A percentile compares a stretch with the other conserved stretches of the same genome.
phyloP scores from a whole-genome alignment of 768 basidiomycete genomes.

The Hortiboletus campestris region DNA sequence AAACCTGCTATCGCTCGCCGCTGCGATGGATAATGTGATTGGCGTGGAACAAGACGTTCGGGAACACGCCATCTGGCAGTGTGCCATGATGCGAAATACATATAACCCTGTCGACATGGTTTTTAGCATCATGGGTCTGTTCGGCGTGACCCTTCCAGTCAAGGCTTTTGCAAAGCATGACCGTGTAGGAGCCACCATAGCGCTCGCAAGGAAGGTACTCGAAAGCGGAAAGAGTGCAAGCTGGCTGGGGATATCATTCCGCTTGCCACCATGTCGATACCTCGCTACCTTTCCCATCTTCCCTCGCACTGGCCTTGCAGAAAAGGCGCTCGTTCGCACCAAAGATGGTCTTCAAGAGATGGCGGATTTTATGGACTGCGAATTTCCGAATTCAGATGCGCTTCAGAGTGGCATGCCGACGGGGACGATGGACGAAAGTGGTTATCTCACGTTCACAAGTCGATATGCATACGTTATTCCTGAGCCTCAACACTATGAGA shows the following conservation, averaged over 20 bases:
- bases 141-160: neutral
- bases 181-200: neutral
- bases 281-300: neutral
- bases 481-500: neutral
- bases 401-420: neutral
- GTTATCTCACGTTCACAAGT: neutral
- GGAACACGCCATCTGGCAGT: constrained; percentile 1
- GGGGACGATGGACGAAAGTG: neutral
- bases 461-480: neutral
- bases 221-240: neutral
- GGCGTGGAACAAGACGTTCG: neutral
- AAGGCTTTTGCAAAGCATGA: neutral
- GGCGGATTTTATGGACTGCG: neutral
- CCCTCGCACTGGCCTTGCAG: neutral
- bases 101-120: neutral
- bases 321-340: constrained; percentile 1
- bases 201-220: neutral
- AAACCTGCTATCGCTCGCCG: neutral
- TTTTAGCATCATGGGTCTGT: constrained; percentile 2
- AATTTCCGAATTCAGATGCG: neutral
- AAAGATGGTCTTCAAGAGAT: neutral
- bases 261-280: neutral
- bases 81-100: neutral
- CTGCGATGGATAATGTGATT: neutral
- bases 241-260: neutral